Evolutionary conservation across 2,329 filamentous ascomycete species (phyloP).

Genomic region (Moelleriella libera): DNA sequence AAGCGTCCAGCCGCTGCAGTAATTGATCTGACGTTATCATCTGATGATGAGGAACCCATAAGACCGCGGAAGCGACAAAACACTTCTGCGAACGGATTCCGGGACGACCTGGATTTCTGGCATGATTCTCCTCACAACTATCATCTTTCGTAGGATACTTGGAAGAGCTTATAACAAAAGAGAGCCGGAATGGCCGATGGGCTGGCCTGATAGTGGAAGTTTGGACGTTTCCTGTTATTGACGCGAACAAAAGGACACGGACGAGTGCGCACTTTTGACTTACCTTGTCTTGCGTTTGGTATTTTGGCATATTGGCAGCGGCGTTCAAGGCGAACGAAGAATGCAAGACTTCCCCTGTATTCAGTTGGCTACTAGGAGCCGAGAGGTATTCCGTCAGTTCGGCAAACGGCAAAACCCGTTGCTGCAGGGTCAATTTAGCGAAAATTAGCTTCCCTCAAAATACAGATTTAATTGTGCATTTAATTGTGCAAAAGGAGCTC

Average conservation of each 20-base stretch:
- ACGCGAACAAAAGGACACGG: not conserved
- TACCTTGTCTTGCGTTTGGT: conserved; percentile 1
- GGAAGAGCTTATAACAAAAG: not conserved
- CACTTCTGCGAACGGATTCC: conserved; percentile 11
- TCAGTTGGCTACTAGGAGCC: too few species aligned
- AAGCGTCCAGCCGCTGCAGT: conserved; percentile 38
- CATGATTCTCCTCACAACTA: conserved; percentile 11
- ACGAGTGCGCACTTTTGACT: not conserved
- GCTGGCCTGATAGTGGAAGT: not conserved
- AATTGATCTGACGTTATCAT: conserved; percentile 44
- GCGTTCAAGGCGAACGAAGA: conserved; percentile 8
- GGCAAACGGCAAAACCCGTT: not conserved
- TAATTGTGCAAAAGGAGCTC: too few species aligned
- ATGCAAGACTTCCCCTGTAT: conserved; percentile 13
- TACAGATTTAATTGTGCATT: too few species aligned
- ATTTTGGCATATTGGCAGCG: conserved; percentile 7
- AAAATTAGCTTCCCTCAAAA: too few species aligned
- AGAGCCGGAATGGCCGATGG: not conserved
- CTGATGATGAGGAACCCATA: conserved; percentile 35
- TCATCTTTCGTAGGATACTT: conserved; percentile 1
- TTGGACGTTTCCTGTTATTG: not conserved
- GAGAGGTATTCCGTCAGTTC: too few species aligned
- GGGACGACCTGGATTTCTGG: conserved; percentile 7
- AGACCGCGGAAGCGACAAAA: conserved; percentile 34
- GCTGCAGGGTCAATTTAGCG: not conserved